phyloP scores from a whole-genome alignment of 176 grass and related monocot genomes.

The Musa acuminata region DNA sequence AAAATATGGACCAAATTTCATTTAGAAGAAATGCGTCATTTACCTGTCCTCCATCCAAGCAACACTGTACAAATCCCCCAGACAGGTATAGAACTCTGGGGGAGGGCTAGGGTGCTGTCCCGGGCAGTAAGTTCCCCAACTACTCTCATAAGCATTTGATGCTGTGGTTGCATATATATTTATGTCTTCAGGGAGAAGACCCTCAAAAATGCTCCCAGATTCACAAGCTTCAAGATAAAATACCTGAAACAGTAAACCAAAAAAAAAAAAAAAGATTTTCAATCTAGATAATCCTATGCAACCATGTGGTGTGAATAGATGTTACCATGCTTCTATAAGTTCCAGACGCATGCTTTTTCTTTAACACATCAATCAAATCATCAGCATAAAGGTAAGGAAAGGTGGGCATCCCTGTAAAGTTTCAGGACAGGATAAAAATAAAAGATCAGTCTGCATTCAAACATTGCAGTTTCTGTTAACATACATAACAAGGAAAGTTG shows the following conservation, averaged over 20 bases:
- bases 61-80: constrained; percentile 88
- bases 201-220: constrained; percentile 95
- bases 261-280: constrained; percentile 10
- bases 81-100: constrained; percentile 72
- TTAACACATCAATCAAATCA: constrained; percentile 60
- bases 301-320: background rate
- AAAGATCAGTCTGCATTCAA: background rate
- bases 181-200: constrained; percentile 64
- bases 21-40: background rate
- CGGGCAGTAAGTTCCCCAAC: constrained; percentile 92
- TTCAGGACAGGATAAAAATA: constrained; percentile 6
- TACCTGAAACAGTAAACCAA: constrained; percentile 35
- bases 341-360: constrained; percentile 82
- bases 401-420: constrained; percentile 79
- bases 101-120: constrained; percentile 58
- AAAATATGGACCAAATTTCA: background rate
- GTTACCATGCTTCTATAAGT: constrained; percentile 97
- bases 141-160: constrained; percentile 86
- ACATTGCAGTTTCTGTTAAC: background rate
- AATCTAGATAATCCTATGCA: no score
- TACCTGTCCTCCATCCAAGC: constrained; percentile 99
- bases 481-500: background rate
- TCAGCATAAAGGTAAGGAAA: constrained; percentile 88
- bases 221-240: constrained; percentile 99
- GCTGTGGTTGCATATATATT: constrained; percentile 91